phyloP scores from a whole-genome alignment of 116 monocot species.

The Trichopus zeylanicus region DNA sequence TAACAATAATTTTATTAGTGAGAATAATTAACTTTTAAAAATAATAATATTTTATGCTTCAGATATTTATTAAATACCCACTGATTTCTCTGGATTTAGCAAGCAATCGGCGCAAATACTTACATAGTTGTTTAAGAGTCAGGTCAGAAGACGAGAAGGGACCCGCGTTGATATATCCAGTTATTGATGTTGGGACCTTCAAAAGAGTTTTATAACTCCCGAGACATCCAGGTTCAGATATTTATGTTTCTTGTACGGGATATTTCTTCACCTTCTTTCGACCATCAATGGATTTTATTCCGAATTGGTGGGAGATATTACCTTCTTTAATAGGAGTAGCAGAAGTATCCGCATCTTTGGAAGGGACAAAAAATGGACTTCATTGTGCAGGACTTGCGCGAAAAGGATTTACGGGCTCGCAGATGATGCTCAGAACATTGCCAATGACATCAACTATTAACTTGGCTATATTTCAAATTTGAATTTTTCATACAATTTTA shows the following conservation, averaged over 20 bases:
- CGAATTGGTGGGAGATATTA: background rate
- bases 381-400: conserved; percentile 40
- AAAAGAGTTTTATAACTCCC: background rate
- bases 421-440: conserved; percentile 35
- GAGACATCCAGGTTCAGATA: background rate
- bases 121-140: background rate
- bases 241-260: background rate
- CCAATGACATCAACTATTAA: conserved; percentile 37
- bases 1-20: too few relatives aligned
- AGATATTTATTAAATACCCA: too few relatives aligned
- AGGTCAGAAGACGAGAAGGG: background rate
- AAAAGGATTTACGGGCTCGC: conserved; percentile 28
- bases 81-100: background rate
- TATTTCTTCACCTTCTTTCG: too few relatives aligned
- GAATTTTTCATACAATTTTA: too few relatives aligned
- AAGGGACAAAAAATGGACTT: conserved; percentile 46
- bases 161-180: background rate
- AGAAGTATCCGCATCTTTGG: conserved; percentile 37
- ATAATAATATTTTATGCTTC: too few relatives aligned
- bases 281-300: too few relatives aligned
- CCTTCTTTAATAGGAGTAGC: background rate
- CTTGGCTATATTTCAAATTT: background rate
- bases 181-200: background rate
- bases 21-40: too few relatives aligned
- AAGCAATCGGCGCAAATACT: background rate